Evolutionary conservation across 768 basidiomycete genomes (phyloP).

Genomic region (Dictyophora rubrovolvata): DNA sequence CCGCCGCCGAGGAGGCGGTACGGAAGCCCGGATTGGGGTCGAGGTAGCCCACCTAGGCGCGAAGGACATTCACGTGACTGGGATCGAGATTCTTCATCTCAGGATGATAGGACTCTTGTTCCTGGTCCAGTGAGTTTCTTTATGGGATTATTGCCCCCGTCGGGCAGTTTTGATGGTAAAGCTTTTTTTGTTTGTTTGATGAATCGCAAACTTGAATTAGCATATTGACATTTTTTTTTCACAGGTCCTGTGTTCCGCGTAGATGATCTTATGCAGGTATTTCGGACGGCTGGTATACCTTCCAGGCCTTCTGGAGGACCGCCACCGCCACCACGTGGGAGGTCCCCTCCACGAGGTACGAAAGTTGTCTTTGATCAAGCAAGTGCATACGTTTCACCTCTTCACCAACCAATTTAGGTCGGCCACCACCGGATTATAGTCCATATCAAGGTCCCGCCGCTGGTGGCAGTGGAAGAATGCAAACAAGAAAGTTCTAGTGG

Average conservation of each 20-base stretch:
- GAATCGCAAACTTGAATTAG: conserved; percentile 7
- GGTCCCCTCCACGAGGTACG: conserved; percentile 37
- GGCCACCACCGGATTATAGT: conserved; percentile 79
- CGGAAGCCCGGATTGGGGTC: conserved; percentile 24
- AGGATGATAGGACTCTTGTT: conserved; percentile 29
- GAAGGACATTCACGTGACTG: conserved; percentile 24
- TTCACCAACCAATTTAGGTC: conserved; percentile 25
- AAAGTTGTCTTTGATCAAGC: background rate
- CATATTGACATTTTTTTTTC: conserved; percentile 9
- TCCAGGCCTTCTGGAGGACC: conserved; percentile 34
- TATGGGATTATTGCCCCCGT: conserved; percentile 64
- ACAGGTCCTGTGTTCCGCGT: conserved; percentile 83
- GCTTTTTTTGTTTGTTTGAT: conserved; percentile 14
- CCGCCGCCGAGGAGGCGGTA: conserved; percentile 28
- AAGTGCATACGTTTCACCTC: background rate
- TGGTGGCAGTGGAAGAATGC: conserved; percentile 22
- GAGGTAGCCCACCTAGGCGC: conserved; percentile 6
- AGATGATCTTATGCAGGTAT: conserved; percentile 81
- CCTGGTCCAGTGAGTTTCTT: conserved; percentile 60
- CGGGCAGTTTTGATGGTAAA: conserved; percentile 76
- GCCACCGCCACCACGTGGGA: conserved; percentile 41
- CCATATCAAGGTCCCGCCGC: conserved; percentile 80
- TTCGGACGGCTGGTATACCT: conserved; percentile 74
- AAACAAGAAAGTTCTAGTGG: too few relatives aligned
- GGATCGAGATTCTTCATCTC: conserved; percentile 23